Percentiles rank a stretch among this genome's conserved stretches.
These are phyloP conservation scores for Durusdinium trenchii DNA, from an alignment of 73 alveolate genomes.

Conservation along the genomic window DNA sequence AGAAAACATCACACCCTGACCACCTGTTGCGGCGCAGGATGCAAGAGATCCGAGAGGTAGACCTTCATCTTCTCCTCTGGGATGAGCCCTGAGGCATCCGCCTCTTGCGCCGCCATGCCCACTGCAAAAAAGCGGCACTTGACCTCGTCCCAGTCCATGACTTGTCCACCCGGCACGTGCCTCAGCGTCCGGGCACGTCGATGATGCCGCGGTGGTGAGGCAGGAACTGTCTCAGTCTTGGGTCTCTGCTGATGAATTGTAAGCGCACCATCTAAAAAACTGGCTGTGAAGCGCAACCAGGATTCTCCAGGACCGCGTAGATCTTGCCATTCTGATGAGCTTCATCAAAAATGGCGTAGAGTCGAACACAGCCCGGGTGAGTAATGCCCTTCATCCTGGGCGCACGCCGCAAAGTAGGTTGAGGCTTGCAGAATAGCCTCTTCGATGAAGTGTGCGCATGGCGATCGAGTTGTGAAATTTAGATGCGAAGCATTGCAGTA, in stretches of 20 bases:
- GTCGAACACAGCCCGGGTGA: constrained; percentile 55
- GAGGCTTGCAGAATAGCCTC: too few relatives aligned
- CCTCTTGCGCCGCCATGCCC: background rate
- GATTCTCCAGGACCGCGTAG: constrained; percentile 68
- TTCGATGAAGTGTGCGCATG: too few relatives aligned
- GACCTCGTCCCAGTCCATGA: constrained; percentile 65
- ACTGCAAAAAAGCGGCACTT: constrained; percentile 31
- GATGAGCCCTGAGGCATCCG: background rate
- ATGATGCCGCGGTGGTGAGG: background rate
- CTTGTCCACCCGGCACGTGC: constrained; percentile 51
- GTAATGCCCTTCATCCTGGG: constrained; percentile 68
- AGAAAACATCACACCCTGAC: too few relatives aligned
- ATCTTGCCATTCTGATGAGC: constrained; percentile 57
- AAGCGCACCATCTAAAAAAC: background rate
- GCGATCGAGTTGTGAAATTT: too few relatives aligned
- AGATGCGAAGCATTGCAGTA: too few relatives aligned
- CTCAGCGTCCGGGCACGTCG: background rate
- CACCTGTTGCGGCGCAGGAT: too few relatives aligned
- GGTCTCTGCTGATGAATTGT: background rate
- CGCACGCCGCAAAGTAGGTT: too few relatives aligned
- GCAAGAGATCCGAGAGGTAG: background rate
- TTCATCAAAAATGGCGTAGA: constrained; percentile 79
- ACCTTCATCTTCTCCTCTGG: constrained; percentile 21
- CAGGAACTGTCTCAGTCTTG: background rate
- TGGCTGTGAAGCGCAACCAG: background rate